Evolutionary conservation across 2,329 filamentous ascomycete species (phyloP).

Genomic region (Colletotrichum graminicola): DNA sequence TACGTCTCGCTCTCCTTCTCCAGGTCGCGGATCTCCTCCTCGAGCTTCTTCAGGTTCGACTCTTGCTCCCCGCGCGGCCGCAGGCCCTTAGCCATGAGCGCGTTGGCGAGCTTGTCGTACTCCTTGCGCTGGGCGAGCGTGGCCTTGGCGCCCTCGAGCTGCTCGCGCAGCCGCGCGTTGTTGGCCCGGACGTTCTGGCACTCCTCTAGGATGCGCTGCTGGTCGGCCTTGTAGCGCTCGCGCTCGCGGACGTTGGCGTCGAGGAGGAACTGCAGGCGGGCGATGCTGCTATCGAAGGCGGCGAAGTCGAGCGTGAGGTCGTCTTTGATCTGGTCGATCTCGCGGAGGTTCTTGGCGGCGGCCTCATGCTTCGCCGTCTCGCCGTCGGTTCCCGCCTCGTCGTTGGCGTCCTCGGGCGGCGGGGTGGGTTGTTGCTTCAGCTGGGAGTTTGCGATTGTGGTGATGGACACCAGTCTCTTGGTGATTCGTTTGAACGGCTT

Average conservation of each 20-base stretch:
- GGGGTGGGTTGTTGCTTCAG: slow-evolving; percentile 72
- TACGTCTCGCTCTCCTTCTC: slow-evolving; percentile 87
- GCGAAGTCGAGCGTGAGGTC: slow-evolving; percentile 91
- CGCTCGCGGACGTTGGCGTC: slow-evolving; percentile 87
- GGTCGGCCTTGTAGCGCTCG: slow-evolving; percentile 84
- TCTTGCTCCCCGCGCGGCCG: slow-evolving; percentile 87
- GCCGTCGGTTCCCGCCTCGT: slow-evolving; percentile 47
- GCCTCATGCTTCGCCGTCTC: slow-evolving; percentile 39
- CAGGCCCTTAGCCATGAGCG: slow-evolving; percentile 65
- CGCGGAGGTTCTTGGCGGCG: slow-evolving; percentile 60
- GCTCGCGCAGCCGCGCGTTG: slow-evolving; percentile 77
- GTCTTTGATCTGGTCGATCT: slow-evolving; percentile 79
- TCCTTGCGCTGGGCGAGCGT: slow-evolving; percentile 83
- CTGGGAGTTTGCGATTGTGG: slow-evolving; percentile 69
- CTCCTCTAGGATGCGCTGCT: slow-evolving; percentile 81
- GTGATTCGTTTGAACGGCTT: slow-evolving; percentile 91
- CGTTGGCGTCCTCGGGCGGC: slow-evolving; percentile 66
- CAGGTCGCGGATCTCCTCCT: slow-evolving; percentile 88
- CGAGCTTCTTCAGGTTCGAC: slow-evolving; percentile 81
- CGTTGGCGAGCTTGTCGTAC: slow-evolving; percentile 89
- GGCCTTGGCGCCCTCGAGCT: slow-evolving; percentile 81
- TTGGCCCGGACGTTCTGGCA: slow-evolving; percentile 82
- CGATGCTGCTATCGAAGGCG: slow-evolving; percentile 86
- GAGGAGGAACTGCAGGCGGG: slow-evolving; percentile 88
- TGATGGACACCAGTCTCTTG: slow-evolving; percentile 79